Base-by-base conservation (phyloP, 2,329 filamentous ascomycete species). In the Ascocoryne sarcoides region DNA sequence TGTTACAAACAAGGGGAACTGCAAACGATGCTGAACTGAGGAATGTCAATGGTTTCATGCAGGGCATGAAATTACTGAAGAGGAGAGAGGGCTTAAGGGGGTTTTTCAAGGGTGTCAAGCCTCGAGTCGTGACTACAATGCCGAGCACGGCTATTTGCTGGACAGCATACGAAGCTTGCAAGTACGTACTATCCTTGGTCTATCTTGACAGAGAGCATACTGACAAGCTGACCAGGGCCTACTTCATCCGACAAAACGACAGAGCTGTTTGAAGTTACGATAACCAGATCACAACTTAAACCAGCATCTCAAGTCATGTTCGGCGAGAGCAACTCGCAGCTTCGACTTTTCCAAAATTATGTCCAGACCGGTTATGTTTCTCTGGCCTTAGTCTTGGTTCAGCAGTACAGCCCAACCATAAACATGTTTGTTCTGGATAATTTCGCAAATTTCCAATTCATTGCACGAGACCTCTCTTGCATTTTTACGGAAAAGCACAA, bases 71-170 rank as follows among this genome's bases (percentile, higher is more conserved):
- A 36, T 39, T 61, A 32, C 41, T 61, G 32, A 47, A 88, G 62
- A 75, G 77, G 54, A 79, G 89, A 58, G 90, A 94, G 60, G 92
- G 92, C 26, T 72, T 84, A 56, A 71, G 69, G 42, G 92, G 92
- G 3, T 98, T 96, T 65, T 89, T 95, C 67, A 89, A 93, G 60
- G 92, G 92, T 32, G 76, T 95, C 60, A 81, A 84, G 54, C 92
- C 92, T 34, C 75, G 92, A 57, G 82, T 98, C 35, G 80, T 98
- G 47, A 95, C 89, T 9, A 95, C 92, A 1, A 96, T 96, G 84
- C 92, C 92, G 15, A 95, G 89, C 66, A 98, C 92, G 23, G 92
- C 92, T n/a, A 98, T 98, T 59, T 98, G 92, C 72, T 98, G 92
- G 92, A 92, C 77, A 29, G 76, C 76, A 20, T 82, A 82, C 53